phyloP scores from a whole-genome alignment of 2,329 filamentous ascomycete species.

The Blastomyces parvus region DNA sequence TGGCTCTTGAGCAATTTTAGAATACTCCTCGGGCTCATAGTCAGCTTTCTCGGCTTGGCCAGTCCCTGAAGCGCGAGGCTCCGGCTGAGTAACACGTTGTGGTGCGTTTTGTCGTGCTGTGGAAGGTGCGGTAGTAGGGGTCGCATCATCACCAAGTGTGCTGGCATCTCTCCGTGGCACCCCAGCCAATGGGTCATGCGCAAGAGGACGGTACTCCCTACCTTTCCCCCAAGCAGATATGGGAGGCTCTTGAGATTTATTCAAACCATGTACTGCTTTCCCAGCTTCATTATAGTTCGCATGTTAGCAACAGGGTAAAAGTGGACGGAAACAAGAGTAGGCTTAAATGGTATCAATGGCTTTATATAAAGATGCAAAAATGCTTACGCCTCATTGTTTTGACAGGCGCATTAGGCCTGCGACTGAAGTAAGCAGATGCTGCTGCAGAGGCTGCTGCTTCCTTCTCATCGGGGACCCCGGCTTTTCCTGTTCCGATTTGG shows the following conservation, averaged over 20 bases:
- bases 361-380: neutral
- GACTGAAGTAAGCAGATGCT: constrained; percentile 12
- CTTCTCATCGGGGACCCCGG: constrained; percentile 9
- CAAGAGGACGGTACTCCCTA: constrained; percentile 7
- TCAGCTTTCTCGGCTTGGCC: neutral
- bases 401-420: neutral
- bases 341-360: neutral
- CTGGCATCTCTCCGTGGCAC: constrained; percentile 1
- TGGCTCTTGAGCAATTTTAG: neutral
- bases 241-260: neutral
- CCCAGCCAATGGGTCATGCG: constrained; percentile 7
- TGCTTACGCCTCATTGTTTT: neutral
- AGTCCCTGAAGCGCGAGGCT: neutral
- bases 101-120: neutral
- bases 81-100: neutral
- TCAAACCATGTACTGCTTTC: neutral
- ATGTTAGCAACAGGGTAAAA: neutral
- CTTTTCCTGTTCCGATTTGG: neutral
- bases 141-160: neutral
- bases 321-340: neutral
- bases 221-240: constrained; percentile 5
- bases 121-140: neutral
- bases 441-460: constrained; percentile 12
- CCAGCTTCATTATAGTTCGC: neutral
- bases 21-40: neutral